phyloP scores from a whole-genome alignment of 2,329 filamentous ascomycete genomes.

The Sporothrix dimorphospora region DNA sequence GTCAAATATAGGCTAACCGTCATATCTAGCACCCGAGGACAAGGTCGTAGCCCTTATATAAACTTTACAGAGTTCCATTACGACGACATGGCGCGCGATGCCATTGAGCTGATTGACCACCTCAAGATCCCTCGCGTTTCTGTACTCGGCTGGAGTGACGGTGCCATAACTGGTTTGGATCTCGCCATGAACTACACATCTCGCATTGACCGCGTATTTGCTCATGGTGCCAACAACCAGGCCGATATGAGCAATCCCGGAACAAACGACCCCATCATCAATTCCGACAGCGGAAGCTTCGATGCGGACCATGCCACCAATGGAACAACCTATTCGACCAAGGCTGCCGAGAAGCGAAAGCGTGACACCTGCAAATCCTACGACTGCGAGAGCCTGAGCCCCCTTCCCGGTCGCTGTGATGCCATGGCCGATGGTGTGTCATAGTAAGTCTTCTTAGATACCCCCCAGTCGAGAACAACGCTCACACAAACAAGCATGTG shows the following conservation, averaged over 20 bases:
- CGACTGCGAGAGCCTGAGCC: not conserved
- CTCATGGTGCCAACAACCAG: slow-evolving; percentile 18
- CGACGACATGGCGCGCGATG: slow-evolving; percentile 10
- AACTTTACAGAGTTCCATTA: slow-evolving; percentile 17
- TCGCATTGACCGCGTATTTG: slow-evolving; percentile 15
- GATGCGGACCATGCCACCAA: slow-evolving; percentile 12
- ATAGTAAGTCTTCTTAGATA: not conserved
- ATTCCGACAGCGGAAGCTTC: not conserved
- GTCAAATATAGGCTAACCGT: not conserved
- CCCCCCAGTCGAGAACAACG: not conserved
- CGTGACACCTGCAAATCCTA: not conserved
- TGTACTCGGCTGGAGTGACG: slow-evolving; percentile 15
- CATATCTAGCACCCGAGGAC: slow-evolving; percentile 5
- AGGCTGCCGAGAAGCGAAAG: not conserved
- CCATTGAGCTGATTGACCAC: slow-evolving; percentile 14
- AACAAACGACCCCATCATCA: slow-evolving; percentile 14
- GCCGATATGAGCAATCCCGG: slow-evolving; percentile 15
- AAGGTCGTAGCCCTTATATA: slow-evolving; percentile 5
- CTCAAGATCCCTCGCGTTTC: not conserved
- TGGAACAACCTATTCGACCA: slow-evolving; percentile 1
- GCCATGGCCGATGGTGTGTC: slow-evolving; percentile 4
- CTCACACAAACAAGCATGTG: slow-evolving; percentile 17
- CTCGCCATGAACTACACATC: slow-evolving; percentile 18
- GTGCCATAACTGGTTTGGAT: slow-evolving; percentile 2
- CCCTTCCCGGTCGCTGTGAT: not conserved